A percentile compares a stretch with the other conserved stretches of the same genome.
phyloP scores from a whole-genome alignment of 2,329 filamentous ascomycete species.

The Teratosphaeria gauchensis region DNA sequence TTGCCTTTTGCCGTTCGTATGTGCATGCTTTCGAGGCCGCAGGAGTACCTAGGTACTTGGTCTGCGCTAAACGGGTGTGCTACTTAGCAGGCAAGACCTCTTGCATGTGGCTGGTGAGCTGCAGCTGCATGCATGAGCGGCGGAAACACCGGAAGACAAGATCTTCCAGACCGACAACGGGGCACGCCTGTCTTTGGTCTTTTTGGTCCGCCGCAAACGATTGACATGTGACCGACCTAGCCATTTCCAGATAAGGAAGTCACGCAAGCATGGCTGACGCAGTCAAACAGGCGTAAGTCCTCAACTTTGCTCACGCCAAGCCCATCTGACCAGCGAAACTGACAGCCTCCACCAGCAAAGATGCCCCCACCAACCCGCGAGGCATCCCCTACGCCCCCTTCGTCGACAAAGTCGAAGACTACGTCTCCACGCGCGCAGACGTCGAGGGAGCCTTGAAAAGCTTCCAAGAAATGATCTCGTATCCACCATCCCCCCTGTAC shows the following conservation, averaged over 20 bases:
- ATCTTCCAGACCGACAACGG: background rate
- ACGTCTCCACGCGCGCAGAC: slow-evolving; percentile 66
- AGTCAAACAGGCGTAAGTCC: background rate
- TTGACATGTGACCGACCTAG: background rate
- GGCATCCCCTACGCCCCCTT: slow-evolving; percentile 79
- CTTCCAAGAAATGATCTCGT: slow-evolving; percentile 94
- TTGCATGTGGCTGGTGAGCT: background rate
- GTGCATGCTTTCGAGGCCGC: too few relatives aligned
- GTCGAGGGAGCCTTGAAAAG: slow-evolving; percentile 72
- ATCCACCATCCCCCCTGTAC: slow-evolving; percentile 19
- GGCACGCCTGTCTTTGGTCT: background rate
- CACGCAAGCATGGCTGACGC: background rate
- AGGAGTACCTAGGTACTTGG: background rate
- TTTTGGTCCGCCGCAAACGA: background rate
- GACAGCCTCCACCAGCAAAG: slow-evolving; percentile 24
- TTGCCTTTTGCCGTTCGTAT: background rate
- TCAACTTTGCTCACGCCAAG: too few relatives aligned
- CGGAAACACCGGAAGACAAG: background rate
- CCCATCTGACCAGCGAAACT: background rate
- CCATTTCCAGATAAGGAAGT: background rate
- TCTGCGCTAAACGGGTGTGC: background rate
- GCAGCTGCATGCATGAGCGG: too few relatives aligned
- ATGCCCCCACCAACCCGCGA: slow-evolving; percentile 60
- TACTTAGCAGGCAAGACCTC: background rate
- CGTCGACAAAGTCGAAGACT: slow-evolving; percentile 82